Base-by-base conservation (phyloP, 768 basidiomycete genomes). In the Amylocystis lapponica region DNA sequence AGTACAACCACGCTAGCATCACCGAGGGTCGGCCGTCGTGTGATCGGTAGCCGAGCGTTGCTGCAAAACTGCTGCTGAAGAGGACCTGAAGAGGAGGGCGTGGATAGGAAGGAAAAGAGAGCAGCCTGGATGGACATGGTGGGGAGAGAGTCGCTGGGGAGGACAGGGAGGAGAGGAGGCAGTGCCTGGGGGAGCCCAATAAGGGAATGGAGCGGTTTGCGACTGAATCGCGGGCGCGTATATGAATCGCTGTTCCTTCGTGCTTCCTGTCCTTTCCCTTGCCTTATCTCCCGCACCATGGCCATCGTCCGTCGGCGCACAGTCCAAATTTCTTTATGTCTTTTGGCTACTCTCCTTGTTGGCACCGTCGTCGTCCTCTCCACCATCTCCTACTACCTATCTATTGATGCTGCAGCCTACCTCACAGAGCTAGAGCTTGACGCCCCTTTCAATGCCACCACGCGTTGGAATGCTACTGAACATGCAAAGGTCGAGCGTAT, bases 301-400 rank as follows among this genome's bases (percentile, higher is more conserved):
- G 47, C 47, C 47, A 74, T 72, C 69, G 58, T 70, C 23, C 67
- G 72, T 48, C 62, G 67, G 58, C 69, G 73, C 53, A 55, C 68
- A 1, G 59, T 78, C 23, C 66, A 75, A 54, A 58, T 70, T 45
- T 59, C 70, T 16, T 69, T 83, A 39, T 59, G 70, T 53, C 49
- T 83, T 46, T 71, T 95, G 55, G 82, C 79, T 45, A 74, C 91
- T 54, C 65, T 94, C 68, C 81, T 97, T 45, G 54, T 87, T 17
- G 92, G 92, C 35, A 97, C 94, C 16, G 79, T 96, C 64, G 55
- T 88, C 63, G 92, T 98, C 46, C 82, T 98, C 61, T 88, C 88
- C 8, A 92, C 89, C 19, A 78, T 97, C 36, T 86, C 92, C 16
- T 89, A 85, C 63, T 94, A 92, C 59, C 84, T 95, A 48, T 74